Conservation (phyloP, 176 grass and related monocot genomes). For the Triticum timopheevii region DNA sequence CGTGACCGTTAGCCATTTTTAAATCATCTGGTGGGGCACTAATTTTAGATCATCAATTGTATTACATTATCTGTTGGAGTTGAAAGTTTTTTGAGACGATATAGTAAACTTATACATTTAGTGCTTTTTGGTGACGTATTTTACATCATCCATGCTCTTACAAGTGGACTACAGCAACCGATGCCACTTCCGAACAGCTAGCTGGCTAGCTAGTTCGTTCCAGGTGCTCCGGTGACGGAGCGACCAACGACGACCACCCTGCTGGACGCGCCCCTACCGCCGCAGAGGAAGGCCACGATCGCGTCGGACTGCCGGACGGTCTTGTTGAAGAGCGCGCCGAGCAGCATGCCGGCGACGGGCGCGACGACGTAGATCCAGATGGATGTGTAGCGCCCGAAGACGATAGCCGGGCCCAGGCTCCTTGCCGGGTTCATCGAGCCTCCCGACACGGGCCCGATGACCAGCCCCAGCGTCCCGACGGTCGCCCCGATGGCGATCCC, state of each 20-base stretch:
- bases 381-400: constrained; percentile 40
- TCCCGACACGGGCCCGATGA: constrained; percentile 61
- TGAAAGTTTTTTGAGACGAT: too few relatives aligned
- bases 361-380: constrained; percentile 59
- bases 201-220: not conserved
- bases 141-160: too few relatives aligned
- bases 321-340: constrained; percentile 44
- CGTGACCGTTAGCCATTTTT: too few relatives aligned
- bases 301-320: constrained; percentile 24
- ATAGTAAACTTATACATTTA: too few relatives aligned
- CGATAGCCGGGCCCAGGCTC: constrained; percentile 56
- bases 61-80: too few relatives aligned
- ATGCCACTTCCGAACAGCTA: not conserved
- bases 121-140: too few relatives aligned
- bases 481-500: constrained; percentile 40
- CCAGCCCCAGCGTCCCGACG: constrained; percentile 23
- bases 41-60: too few relatives aligned
- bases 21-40: too few relatives aligned
- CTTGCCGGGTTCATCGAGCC: constrained; percentile 74
- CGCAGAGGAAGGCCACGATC: constrained; percentile 30
- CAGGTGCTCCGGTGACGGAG: not conserved
- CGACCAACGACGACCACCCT: not conserved
- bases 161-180: too few relatives aligned
- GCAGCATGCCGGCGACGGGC: constrained; percentile 48
- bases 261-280: not conserved